Percentiles rank a stretch among this genome's conserved stretches.
These are phyloP conservation scores for Leishmania martiniquensis DNA, from an alignment of 208 protist species.

Conservation along the genomic window DNA sequence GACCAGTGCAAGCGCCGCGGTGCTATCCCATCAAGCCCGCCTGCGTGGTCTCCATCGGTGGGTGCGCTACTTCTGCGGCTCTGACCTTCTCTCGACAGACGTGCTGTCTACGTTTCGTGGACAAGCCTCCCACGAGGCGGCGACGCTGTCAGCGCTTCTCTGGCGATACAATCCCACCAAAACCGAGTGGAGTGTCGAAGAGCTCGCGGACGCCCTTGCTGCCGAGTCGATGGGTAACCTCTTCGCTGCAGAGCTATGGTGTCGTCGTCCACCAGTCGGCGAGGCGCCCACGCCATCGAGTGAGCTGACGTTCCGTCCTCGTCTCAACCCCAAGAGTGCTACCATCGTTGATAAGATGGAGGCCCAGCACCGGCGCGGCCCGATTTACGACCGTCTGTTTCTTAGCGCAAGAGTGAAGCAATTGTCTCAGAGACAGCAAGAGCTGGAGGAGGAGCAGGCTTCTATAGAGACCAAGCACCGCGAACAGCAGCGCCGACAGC, in stretches of 20 bases:
- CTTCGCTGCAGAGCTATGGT: slow-evolving; percentile 14
- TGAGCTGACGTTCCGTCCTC: slow-evolving; percentile 52
- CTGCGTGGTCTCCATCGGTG: slow-evolving; percentile 30
- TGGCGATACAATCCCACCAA: slow-evolving; percentile 7
- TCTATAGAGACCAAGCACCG: slow-evolving; percentile 22
- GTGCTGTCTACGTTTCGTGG: slow-evolving; percentile 14
- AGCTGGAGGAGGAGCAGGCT: slow-evolving; percentile 43
- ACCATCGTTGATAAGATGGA: slow-evolving; percentile 20
- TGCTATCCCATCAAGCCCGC: slow-evolving; percentile 12
- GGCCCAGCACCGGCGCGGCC: slow-evolving; percentile 19
- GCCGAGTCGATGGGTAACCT: neutral
- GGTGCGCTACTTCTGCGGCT: slow-evolving; percentile 21
- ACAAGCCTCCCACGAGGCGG: slow-evolving; percentile 15
- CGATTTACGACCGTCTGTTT: slow-evolving; percentile 63
- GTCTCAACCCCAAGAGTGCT: slow-evolving; percentile 31
- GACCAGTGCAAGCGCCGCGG: slow-evolving; percentile 10
- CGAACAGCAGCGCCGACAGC: slow-evolving; percentile 11
- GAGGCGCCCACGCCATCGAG: neutral
- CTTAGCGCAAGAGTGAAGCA: slow-evolving; percentile 44
- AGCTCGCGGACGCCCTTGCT: slow-evolving; percentile 7
- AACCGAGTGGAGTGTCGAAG: slow-evolving; percentile 25
- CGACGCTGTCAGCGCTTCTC: slow-evolving; percentile 6
- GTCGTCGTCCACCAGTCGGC: slow-evolving; percentile 13
- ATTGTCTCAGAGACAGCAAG: slow-evolving; percentile 34
- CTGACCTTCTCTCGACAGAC: neutral